Base-by-base conservation (phyloP, 306 rosid species). In the Casuarina equisetifolia region DNA sequence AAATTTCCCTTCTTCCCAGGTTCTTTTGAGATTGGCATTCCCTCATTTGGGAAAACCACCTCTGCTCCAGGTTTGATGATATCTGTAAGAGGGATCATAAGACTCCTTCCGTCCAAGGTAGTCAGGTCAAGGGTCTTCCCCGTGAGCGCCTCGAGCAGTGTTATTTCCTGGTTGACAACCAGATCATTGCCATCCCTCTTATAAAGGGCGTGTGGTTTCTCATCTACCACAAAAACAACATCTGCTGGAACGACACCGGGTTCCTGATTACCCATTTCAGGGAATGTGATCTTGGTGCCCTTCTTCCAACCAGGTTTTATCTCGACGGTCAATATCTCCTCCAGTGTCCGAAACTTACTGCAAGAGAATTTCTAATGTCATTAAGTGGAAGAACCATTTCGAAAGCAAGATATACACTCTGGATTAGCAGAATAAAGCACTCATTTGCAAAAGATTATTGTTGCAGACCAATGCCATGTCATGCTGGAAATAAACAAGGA, bases 251-350 rank as follows among this genome's bases (percentile, higher is more conserved):
- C 80, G 78, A 95, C 82, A 40, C 96, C 96, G 13, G 89, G 96
- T 83, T 90, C 94, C 74, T 92, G 92, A 83, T 95, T 90, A 79
- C 99, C 98, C 85, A 91, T 95, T 87, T 91, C 94, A 0, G 94
- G 90, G 83, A 95, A 95, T 63, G 97, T 91, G 54, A 95, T 81
- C 90, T 90, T 95, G 39, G 98, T 95, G 57, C 99, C 99, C 81
- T 91, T 95, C 85, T 95, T 95, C 99, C 99, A 95, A 55, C 99
- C 99, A 38, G 98, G 96, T 82, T 83, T 92, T 72, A 95, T 81
- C 80, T 95, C 93, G 16, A 95, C 86, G 11, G 97, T 92, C 85
- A 95, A 80, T 74, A 95, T 92, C 94, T 95, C 99, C 79, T 91
- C 99, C 82, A 86, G 80, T 9, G 81, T 85, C 70, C 79, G 85